A percentile compares a stretch with the other conserved stretches of the same genome.
Conservation (phyloP, 2,329 filamentous ascomycete species). For the Sporothrix globosa region DNA sequence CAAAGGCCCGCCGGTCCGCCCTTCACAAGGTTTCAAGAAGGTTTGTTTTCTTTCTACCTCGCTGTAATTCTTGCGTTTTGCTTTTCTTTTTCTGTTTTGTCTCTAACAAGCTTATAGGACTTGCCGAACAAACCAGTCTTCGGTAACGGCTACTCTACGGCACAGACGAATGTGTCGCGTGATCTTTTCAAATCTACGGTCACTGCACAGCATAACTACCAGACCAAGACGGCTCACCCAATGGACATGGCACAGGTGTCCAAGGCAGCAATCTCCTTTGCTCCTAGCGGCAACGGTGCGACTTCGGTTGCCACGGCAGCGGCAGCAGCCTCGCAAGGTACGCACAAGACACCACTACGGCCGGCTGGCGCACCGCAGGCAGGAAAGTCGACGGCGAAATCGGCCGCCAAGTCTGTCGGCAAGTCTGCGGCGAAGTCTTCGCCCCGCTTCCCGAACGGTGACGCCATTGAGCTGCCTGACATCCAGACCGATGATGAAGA, state of each 20-base stretch:
- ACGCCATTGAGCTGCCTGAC: slow-evolving; percentile 88
- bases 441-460: slow-evolving; percentile 84
- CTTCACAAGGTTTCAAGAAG: slow-evolving; percentile 72
- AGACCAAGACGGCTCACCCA: slow-evolving; percentile 67
- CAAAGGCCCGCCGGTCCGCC: slow-evolving; percentile 83
- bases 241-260: slow-evolving; percentile 86
- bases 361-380: slow-evolving; percentile 50
- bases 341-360: slow-evolving; percentile 72
- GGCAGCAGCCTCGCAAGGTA: slow-evolving; percentile 16
- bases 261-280: slow-evolving; percentile 88
- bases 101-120: slow-evolving; percentile 51
- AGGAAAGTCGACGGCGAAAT: slow-evolving; percentile 60
- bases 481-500: slow-evolving; percentile 95
- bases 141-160: slow-evolving; percentile 63
- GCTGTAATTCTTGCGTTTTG: slow-evolving; percentile 36
- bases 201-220: slow-evolving; percentile 67
- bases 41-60: slow-evolving; percentile 48
- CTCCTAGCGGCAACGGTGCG: slow-evolving; percentile 55
- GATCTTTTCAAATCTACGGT: slow-evolving; percentile 69
- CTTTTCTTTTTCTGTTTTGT: slow-evolving; percentile 38
- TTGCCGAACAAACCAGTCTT: slow-evolving; percentile 63
- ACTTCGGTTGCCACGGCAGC: slow-evolving; percentile 26
- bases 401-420: slow-evolving; percentile 59
- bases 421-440: slow-evolving; percentile 70
- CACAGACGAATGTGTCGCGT: slow-evolving; percentile 56